Conservation (phyloP, 768 basidiomycete species). For the Pisolithus tinctorius region DNA sequence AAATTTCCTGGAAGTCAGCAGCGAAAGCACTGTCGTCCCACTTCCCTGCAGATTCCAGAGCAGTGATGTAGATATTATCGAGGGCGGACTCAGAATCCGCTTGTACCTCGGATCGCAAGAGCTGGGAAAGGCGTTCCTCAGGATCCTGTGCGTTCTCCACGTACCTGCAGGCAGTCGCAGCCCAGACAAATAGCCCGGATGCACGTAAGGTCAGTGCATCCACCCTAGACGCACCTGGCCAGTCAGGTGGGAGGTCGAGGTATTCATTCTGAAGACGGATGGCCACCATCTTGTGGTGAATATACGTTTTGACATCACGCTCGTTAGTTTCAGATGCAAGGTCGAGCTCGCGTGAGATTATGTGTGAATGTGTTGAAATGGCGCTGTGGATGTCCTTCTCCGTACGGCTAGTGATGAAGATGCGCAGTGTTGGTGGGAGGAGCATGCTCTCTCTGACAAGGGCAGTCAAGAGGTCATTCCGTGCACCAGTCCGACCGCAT, state of each 20-base stretch:
- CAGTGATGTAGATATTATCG: constrained; percentile 25
- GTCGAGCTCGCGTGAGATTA: constrained; percentile 18
- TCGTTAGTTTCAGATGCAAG: constrained; percentile 20
- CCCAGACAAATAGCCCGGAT: constrained; percentile 29
- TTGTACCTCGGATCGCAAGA: constrained; percentile 14
- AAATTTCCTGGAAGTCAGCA: constrained; percentile 25
- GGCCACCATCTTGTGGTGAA: constrained; percentile 19
- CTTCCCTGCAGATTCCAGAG: constrained; percentile 23
- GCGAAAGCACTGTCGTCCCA: constrained; percentile 25
- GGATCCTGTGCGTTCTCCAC: constrained; percentile 26
- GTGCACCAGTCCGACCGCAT: constrained; percentile 17
- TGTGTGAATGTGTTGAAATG: constrained; percentile 7
- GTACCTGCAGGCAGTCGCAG: constrained; percentile 27
- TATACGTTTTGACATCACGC: constrained; percentile 19
- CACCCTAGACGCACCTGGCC: constrained; percentile 19
- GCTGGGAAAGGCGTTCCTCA: constrained; percentile 21
- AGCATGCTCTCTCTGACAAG: constrained; percentile 17
- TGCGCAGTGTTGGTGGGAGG: constrained; percentile 19
- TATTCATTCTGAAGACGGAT: constrained; percentile 23
- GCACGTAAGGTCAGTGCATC: constrained; percentile 20
- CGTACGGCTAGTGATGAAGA: constrained; percentile 28
- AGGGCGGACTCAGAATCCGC: constrained; percentile 22
- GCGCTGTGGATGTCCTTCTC: constrained; percentile 21
- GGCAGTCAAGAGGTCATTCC: constrained; percentile 24
- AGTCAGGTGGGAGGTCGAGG: constrained; percentile 21